phyloP scores from a whole-genome alignment of 2,329 filamentous ascomycete species.

The Lasiodiplodia theobromae region DNA sequence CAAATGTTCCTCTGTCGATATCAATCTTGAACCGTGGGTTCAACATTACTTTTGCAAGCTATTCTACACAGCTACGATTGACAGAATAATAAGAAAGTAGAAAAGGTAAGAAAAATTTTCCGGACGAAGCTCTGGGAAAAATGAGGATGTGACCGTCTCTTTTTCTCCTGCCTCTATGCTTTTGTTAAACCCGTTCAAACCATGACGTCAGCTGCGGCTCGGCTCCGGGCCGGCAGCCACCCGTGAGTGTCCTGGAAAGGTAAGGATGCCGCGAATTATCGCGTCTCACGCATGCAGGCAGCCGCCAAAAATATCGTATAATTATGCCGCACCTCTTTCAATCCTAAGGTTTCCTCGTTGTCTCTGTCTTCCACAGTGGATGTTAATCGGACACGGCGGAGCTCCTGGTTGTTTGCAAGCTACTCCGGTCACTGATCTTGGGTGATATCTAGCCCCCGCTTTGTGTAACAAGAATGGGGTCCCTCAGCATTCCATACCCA shows the following conservation, averaged over 20 bases:
- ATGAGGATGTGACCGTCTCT: no score
- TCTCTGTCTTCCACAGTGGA: not conserved
- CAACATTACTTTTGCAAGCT: no score
- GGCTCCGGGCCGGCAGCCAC: constrained; percentile 3
- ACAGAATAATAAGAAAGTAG: no score
- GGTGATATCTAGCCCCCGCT: not conserved
- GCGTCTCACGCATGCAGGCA: not conserved
- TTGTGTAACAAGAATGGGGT: not conserved
- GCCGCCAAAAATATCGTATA: not conserved
- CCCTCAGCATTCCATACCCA: not conserved
- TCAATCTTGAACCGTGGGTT: no score
- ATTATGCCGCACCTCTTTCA: not conserved
- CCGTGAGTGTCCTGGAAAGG: not conserved
- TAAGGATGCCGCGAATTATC: not conserved
- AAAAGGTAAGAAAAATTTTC: no score
- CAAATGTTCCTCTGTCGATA: no score
- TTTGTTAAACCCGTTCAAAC: not conserved
- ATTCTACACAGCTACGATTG: no score
- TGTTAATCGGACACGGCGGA: not conserved
- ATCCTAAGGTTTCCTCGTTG: not conserved
- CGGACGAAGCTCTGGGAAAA: no score
- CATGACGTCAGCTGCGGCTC: constrained; percentile 1
- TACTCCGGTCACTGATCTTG: not conserved
- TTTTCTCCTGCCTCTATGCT: not conserved
- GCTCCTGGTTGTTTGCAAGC: not conserved